A percentile compares a stretch with the other conserved stretches of the same genome.
Evolutionary conservation across 1,284 basidiomycete genomes (phyloP).

Genomic region (Irpex sp.): DNA sequence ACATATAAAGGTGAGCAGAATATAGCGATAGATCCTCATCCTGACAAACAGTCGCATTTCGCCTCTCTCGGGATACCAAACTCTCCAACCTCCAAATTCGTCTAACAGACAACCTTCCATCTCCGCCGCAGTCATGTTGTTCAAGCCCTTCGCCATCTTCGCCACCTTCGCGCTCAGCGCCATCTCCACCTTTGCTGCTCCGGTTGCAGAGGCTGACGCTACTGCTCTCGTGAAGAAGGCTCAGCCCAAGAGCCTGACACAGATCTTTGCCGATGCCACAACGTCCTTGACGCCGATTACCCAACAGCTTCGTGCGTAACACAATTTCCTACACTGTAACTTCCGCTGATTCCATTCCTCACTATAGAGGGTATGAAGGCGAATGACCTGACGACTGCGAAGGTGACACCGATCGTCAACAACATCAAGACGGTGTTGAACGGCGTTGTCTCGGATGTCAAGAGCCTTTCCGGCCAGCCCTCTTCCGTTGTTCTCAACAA

Average conservation of each 20-base stretch:
- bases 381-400: no score
- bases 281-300: slow-evolving; percentile 20
- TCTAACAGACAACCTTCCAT: no score
- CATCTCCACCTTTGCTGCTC: slow-evolving; percentile 17
- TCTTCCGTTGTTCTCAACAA: no score
- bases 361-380: no score
- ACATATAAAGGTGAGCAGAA: neutral
- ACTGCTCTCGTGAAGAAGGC: slow-evolving; percentile 12
- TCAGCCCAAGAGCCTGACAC: slow-evolving; percentile 16
- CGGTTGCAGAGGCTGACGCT: neutral
- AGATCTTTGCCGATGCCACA: slow-evolving; percentile 20
- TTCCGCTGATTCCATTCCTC: no score
- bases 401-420: no score
- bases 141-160: slow-evolving; percentile 26
- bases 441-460: no score
- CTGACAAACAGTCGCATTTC: neutral
- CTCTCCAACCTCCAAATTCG: neutral
- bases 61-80: neutral
- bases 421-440: no score
- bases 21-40: neutral
- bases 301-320: slow-evolving; percentile 27
- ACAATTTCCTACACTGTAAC: neutral
- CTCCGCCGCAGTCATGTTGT: neutral
- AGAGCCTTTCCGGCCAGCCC: no score
- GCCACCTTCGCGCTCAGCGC: slow-evolving; percentile 32